Evolutionary conservation across 1,139 yeast genomes (phyloP).

Genomic region (Pichia sp.): DNA sequence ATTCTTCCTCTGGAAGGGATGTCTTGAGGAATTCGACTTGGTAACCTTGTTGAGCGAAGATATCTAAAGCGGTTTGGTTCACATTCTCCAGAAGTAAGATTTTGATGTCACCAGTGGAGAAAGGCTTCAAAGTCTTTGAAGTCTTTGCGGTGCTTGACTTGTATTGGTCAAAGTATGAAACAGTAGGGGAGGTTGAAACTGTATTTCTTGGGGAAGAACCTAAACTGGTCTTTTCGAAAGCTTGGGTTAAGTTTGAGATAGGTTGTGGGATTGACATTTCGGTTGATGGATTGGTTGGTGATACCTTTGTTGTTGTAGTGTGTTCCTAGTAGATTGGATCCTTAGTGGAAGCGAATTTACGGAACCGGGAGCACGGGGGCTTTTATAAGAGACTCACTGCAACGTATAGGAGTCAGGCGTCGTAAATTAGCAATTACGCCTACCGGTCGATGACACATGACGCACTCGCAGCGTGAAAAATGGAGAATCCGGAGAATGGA

Average conservation of each 20-base stretch:
- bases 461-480: no score
- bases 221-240: conserved; percentile 49
- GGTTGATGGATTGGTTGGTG: no score
- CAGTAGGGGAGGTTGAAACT: conserved; percentile 69
- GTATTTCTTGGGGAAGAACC: conserved; percentile 36
- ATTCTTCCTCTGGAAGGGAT: conserved; percentile 85
- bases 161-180: conserved; percentile 42
- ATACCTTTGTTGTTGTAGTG: no score
- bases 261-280: conserved; percentile 64
- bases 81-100: conserved; percentile 88
- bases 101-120: conserved; percentile 87
- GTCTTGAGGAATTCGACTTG: conserved; percentile 93
- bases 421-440: no score
- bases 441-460: no score
- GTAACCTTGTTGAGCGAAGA: conserved; percentile 84
- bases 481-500: no score
- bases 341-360: no score
- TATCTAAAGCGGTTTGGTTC: conserved; percentile 83
- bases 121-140: conserved; percentile 74
- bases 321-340: no score
- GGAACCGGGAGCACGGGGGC: no score
- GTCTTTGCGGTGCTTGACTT: conserved; percentile 39
- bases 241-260: conserved; percentile 45
- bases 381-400: no score
- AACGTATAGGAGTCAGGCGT: no score